Evolutionary conservation across 202 grass and related monocot species (phyloP).

Genomic region (Schoenoplectus triqueter): DNA sequence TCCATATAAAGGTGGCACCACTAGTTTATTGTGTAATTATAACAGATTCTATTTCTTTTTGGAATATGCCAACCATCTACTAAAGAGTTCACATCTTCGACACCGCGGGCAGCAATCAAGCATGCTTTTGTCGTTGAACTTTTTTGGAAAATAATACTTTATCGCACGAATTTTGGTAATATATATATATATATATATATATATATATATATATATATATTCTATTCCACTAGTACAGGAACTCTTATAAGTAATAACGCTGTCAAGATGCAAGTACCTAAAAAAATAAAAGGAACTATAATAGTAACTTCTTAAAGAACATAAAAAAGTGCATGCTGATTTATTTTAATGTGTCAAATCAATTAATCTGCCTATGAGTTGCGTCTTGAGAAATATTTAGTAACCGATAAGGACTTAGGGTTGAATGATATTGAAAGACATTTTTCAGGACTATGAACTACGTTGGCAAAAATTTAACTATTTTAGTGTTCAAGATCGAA

Average conservation of each 20-base stretch:
- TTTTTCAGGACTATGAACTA: not conserved
- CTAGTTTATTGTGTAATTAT: slow-evolving; percentile 17
- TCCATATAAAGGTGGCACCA: slow-evolving; percentile 24
- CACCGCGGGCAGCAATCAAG: not conserved
- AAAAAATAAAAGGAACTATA: too few species aligned
- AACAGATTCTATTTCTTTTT: slow-evolving; percentile 8
- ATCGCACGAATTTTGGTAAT: not conserved
- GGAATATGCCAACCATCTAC: not conserved
- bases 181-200: not conserved
- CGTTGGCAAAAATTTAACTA: not conserved
- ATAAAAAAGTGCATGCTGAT: not conserved
- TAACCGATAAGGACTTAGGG: not conserved
- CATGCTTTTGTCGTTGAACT: not conserved
- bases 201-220: not conserved
- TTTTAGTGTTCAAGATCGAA: not conserved
- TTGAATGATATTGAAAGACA: not conserved
- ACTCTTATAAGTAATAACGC: too few species aligned
- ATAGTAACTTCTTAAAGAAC: too few species aligned
- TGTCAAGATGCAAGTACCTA: too few species aligned
- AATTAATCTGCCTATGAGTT: not conserved
- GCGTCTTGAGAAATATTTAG: not conserved
- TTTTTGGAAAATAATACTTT: not conserved
- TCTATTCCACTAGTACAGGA: too few species aligned
- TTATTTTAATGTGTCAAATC: not conserved
- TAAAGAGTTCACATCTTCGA: not conserved